These are phyloP conservation scores for Colletotrichum sp. DNA, from an alignment of 2,329 filamentous ascomycete genomes.

Conservation along the genomic window DNA sequence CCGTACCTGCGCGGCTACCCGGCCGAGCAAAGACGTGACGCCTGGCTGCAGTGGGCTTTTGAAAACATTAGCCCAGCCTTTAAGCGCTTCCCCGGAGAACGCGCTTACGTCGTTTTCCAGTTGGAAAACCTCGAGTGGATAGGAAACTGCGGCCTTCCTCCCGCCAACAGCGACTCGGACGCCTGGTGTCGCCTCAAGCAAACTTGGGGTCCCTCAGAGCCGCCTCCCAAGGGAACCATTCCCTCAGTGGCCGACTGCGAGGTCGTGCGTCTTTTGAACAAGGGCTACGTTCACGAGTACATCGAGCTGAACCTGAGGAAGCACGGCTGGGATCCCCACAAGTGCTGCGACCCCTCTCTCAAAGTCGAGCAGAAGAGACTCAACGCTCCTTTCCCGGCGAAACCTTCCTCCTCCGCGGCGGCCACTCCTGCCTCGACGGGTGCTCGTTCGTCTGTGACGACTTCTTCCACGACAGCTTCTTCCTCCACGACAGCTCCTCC, in stretches of 20 bases:
- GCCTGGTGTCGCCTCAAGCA: not conserved
- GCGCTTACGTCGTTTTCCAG: not conserved
- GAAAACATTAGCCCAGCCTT: not conserved
- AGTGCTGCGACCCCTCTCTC: not conserved
- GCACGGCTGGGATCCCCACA: not conserved
- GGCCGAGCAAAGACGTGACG: not conserved
- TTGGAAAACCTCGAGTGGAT: not conserved
- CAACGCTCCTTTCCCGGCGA: not conserved
- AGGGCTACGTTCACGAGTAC: not conserved
- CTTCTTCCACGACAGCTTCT: not conserved
- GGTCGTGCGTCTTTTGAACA: not conserved
- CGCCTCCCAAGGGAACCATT: not conserved
- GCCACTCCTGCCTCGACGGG: not conserved
- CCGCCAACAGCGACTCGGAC: not conserved
- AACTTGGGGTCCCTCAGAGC: not conserved
- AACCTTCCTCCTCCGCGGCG: not conserved
- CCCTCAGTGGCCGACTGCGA: not conserved
- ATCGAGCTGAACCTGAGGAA: not conserved
- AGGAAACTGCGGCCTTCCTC: not conserved
- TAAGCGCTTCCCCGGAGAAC: not conserved
- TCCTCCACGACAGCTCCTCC: not conserved
- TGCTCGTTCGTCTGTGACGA: not conserved
- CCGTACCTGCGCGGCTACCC: not conserved
- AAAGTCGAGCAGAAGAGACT: not conserved
- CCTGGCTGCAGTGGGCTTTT: not conserved